These are phyloP conservation scores for Ophiostoma quercus DNA, from an alignment of 2,329 filamentous ascomycete species.

Conservation along the genomic window DNA sequence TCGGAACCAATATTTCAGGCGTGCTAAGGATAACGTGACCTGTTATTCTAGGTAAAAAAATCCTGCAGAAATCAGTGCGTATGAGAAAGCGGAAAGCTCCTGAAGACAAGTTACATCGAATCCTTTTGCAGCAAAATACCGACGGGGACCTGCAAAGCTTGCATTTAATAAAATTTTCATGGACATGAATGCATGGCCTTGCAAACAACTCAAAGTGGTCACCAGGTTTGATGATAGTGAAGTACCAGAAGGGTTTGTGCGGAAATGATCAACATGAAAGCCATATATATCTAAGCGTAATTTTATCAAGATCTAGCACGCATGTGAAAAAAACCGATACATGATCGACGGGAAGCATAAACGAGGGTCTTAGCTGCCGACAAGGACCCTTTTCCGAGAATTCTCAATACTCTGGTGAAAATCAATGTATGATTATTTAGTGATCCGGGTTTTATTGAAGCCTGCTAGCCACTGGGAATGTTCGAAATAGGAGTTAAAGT, in stretches of 20 bases:
- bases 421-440: not conserved
- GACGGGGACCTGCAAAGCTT: not conserved
- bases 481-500: not conserved
- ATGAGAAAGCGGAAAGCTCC: not conserved
- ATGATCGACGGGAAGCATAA: not conserved
- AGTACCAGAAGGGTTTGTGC: no score
- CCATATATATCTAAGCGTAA: not conserved
- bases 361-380: not conserved
- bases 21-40: not conserved
- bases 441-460: not conserved
- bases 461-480: not conserved
- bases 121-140: not conserved
- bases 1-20: not conserved
- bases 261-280: no score
- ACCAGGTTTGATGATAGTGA: no score
- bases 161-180: not conserved
- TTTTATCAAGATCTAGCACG: not conserved
- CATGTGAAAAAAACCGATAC: not conserved
- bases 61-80: not conserved
- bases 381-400: not conserved
- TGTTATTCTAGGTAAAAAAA: not conserved
- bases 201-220: no score
- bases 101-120: not conserved
- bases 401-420: not conserved
- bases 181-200: no score